Evolutionary conservation across 257 asterid species (phyloP), one percentile per base, ranked within the genome.

Genomic region (Ballota nigra): DNA sequence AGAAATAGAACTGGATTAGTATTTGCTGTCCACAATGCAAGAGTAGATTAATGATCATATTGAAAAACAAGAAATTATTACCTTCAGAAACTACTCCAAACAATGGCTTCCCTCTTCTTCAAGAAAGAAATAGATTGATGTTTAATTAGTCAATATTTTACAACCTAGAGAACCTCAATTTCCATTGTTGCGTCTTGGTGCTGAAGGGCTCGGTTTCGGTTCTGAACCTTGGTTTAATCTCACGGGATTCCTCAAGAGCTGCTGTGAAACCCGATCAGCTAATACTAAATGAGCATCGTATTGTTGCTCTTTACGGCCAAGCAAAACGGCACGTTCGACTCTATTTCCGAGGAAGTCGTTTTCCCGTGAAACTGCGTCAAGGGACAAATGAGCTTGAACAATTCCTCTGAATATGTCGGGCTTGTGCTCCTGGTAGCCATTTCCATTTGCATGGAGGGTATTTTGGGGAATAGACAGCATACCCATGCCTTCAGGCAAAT

Each of bases 251-350:
- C 79, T 77, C 72, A 80, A 59, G 5, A 85, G 80, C 80, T 80
- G 83, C 68, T 70, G 87, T 9, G 93, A 82, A 33, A 80, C 87
- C 49, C 81, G 74, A 57, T 82, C 77, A 13, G 90, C 87, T 58
- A 82, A 78, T 41, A 63, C 71, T 20, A 79, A 78, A 72, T 83
- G 84, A 34, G 78, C 79, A 24, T 66, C 76, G 63, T 75, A 79
- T 13, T 62, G 38, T 70, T 83, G 73, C n/a, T 72, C 83, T 62
- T 68, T 78, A 20, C 62, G 49, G 29, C 69, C 82, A 61, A 49
- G 70, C 38, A 59, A 41, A 62, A 64, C 77, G 26, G 77, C 71
- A 28, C 62, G 53, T 60, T 72, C 82, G 5, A 36, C 62, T 38
- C 73, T 75, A 38, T 77, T 61, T 72, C 86, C 81, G 59, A 23